Percentiles rank a stretch among this genome's conserved stretches.
phyloP scores from a whole-genome alignment of 192 early-diverging fungal genomes.

The Coemansia sp. region DNA sequence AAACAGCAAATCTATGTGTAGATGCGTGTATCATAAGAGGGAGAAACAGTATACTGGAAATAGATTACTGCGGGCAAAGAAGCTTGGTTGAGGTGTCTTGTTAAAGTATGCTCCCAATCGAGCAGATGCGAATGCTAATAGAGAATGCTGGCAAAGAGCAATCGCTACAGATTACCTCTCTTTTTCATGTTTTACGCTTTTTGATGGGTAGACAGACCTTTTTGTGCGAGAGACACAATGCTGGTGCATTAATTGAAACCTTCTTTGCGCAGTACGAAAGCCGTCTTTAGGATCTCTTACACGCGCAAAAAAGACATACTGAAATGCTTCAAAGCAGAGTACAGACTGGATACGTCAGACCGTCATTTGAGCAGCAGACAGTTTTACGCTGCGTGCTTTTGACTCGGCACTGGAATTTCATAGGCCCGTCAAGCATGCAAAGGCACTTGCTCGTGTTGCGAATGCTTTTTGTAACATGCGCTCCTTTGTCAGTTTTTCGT shows the following conservation, averaged over 20 bases:
- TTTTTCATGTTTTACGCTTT: background rate
- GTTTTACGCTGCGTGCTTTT: background rate
- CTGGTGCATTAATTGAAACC: conserved; percentile 1
- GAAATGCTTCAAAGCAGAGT: background rate
- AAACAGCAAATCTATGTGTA: conserved; percentile 17
- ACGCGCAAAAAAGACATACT: background rate
- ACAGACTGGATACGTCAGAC: background rate
- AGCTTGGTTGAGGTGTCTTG: background rate
- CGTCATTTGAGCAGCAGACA: background rate
- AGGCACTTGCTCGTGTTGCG: background rate
- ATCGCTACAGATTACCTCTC: conserved; percentile 7
- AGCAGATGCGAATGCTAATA: background rate
- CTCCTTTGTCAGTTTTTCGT: background rate
- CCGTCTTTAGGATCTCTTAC: background rate
- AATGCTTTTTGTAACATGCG: background rate
- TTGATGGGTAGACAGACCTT: background rate
- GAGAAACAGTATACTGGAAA: conserved; percentile 2
- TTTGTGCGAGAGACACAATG: conserved; percentile 1
- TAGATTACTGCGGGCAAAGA: background rate
- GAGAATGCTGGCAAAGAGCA: background rate
- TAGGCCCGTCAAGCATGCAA: background rate
- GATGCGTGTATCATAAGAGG: background rate
- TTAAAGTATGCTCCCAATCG: background rate
- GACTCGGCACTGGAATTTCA: background rate
- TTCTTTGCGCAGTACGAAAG: conserved; percentile 1